Base-by-base conservation (phyloP, 305 asterid species). In the Fraxinus sp. region DNA sequence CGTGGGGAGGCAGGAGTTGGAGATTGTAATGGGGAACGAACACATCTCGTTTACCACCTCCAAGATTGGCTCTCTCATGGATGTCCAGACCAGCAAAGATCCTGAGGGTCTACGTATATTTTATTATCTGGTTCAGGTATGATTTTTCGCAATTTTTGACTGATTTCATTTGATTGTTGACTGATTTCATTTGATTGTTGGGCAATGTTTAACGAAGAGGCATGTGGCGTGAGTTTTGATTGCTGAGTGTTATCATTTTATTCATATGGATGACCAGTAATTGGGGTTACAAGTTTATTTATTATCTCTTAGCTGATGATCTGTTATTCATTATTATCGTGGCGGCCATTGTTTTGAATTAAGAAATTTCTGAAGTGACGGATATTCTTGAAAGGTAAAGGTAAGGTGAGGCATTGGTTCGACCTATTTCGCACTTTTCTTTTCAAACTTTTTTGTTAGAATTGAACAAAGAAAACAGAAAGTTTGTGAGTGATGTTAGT, bases 1-100 rank as follows among this genome's bases (percentile, higher is more conserved):
- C 13, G 94, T 94, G 24, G 99, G 99, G 46, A 93, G 99, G 90
- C 99, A 96, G 85, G 99, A 96, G 91, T 92, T 96, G 86, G 99
- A 96, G 90, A 94, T 96, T 87, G 99, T 96, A 86, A 92, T 96
- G 97, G 98, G 98, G 59, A 93, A 94, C 78, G 98, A 96, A 88
- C 99, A 96, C 80, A 96, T 96, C 77, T 96, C 98, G 16, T 96
- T 96, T 86, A 94, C 99, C 1, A 96, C 99, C 10, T 92, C 97
- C 18, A 96, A 96, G 90, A 96, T 96, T 89, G 99, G 98, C 28
- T 94, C 98, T 14, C 93, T 96, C 6, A 88, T 96, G 98, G 99
- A 96, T 85, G 97, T 93, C 77, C 97, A 92, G 87, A 93, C 96
- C 62, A 94, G 99, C 83, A 93, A 93, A 71, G 99, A 96, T 85